A percentile compares a stretch with the other conserved stretches of the same genome.
These are phyloP conservation scores for Candida vaughaniae DNA, from an alignment of 805 yeast species.

Conservation along the genomic window DNA sequence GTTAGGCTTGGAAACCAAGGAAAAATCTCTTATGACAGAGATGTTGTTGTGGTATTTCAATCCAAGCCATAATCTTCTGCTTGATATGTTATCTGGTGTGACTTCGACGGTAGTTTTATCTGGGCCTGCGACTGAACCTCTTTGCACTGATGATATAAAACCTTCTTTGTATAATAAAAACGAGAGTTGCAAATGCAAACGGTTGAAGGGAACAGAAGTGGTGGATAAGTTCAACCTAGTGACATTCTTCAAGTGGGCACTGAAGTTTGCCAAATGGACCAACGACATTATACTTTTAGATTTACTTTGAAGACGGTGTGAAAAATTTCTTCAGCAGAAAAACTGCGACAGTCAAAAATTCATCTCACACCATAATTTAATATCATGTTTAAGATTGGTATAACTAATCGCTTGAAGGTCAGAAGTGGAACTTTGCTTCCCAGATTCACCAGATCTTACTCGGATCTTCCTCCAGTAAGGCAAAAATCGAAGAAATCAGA, in stretches of 20 bases:
- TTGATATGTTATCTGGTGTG: constrained; percentile 82
- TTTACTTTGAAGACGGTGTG: constrained; percentile 2
- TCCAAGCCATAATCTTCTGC: constrained; percentile 89
- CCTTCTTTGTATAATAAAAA: constrained; percentile 89
- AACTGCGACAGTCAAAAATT: not conserved
- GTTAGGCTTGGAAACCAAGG: constrained; percentile 81
- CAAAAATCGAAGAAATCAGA: constrained; percentile 12
- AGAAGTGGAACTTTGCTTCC: not conserved
- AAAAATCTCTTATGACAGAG: constrained; percentile 72
- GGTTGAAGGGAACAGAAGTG: constrained; percentile 81
- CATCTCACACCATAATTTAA: too few relatives aligned
- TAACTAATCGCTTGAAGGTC: too few relatives aligned
- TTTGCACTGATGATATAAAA: constrained; percentile 75
- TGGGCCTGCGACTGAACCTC: constrained; percentile 85
- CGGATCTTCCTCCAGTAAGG: not conserved
- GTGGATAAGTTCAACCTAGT: constrained; percentile 68
- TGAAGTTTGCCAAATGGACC: constrained; percentile 77
- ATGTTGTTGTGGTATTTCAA: constrained; percentile 79
- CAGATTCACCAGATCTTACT: not conserved
- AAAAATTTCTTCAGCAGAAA: not conserved
- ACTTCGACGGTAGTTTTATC: constrained; percentile 71
- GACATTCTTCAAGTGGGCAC: constrained; percentile 89
- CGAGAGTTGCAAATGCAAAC: constrained; percentile 79
- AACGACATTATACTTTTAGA: constrained; percentile 77
- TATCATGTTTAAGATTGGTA: too few relatives aligned